Conservation (phyloP, 495 filamentous ascomycete species). For the Xylaria curta region DNA sequence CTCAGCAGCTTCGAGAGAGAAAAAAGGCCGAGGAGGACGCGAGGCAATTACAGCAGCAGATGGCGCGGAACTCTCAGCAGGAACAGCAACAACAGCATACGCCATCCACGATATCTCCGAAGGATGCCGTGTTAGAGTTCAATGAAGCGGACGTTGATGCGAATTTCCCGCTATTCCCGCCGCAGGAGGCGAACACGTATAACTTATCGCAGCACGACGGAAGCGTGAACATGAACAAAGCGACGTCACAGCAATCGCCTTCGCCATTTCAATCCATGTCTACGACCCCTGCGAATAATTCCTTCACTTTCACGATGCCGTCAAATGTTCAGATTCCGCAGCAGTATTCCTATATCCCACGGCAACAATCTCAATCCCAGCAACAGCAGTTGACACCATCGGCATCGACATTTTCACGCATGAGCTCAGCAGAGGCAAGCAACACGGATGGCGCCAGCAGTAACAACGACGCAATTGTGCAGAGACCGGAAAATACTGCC, state of each 20-base stretch:
- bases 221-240: conserved; percentile 21
- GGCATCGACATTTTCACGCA: conserved; percentile 43
- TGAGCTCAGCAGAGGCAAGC: conserved; percentile 50
- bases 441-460: conserved; percentile 34
- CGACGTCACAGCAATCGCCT: conserved; percentile 38
- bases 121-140: conserved; percentile 89
- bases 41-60: conserved; percentile 57
- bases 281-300: conserved; percentile 46
- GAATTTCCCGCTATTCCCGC: conserved; percentile 73
- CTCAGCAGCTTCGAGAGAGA: conserved; percentile 64
- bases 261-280: conserved; percentile 53
- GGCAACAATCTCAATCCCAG: conserved; percentile 39
- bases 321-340: conserved; percentile 57
- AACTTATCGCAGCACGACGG: conserved; percentile 42
- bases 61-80: conserved; percentile 46
- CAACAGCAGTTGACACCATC: conserved; percentile 52
- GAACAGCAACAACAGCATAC: conserved; percentile 46
- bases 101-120: conserved; percentile 92
- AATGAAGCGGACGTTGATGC: conserved; percentile 72
- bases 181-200: conserved; percentile 43
- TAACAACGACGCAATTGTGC: conserved; percentile 38
- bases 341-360: conserved; percentile 63
- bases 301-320: conserved; percentile 52
- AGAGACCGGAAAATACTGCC: conserved; percentile 65
- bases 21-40: conserved; percentile 66